Base-by-base conservation (phyloP, 768 basidiomycete genomes). In the Tricholoma sp. region DNA sequence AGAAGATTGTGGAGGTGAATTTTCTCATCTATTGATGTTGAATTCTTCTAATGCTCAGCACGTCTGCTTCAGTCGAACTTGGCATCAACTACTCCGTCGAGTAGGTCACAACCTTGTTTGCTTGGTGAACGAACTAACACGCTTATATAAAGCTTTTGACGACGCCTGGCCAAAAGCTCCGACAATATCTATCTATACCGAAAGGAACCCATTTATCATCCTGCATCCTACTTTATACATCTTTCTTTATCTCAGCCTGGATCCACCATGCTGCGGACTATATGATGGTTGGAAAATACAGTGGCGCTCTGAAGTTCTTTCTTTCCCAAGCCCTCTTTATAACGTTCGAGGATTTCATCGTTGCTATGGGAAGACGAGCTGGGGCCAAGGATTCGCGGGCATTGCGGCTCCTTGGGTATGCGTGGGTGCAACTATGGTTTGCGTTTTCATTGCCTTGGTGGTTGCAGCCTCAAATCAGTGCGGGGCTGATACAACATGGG, bases 311-410 rank as follows among this genome's bases (percentile, higher is more conserved):
- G 46, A 59, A 55, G 4, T 75, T 74, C 60, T 74, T 74, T 64
- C 52, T 68, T n/a, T n/a, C n/a, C n/a, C 74, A 75, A 60, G 68
- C 73, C 0, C 47, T 72, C 8, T 72, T 65, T 7, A 71, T 76
- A 22, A 64, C 63, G 1, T 39, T 70, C 37, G 73, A 73, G 54
- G 63, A 57, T 5, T 49, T 41, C 11, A 55, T 69, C 5, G 59
- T 68, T 11, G 52, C 47, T 12, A 11, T 64, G 3, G 62, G 60
- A 19, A 34, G 32, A 18, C 35, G 57, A 2, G 29, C 60, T 19
- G 59, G 64, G 4, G 16, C 63, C 14, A 29, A 24, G 5, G 55
- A 34, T 6, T 47, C 27, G 12, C 27, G 27, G 52, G 27, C 41
- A 14, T 61, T 52, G 59, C 63, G 60, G 45, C 9, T 65, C 11